Evolutionary conservation across 208 protist species (phyloP).

Genomic region (Plasmodiophora brassicae): DNA sequence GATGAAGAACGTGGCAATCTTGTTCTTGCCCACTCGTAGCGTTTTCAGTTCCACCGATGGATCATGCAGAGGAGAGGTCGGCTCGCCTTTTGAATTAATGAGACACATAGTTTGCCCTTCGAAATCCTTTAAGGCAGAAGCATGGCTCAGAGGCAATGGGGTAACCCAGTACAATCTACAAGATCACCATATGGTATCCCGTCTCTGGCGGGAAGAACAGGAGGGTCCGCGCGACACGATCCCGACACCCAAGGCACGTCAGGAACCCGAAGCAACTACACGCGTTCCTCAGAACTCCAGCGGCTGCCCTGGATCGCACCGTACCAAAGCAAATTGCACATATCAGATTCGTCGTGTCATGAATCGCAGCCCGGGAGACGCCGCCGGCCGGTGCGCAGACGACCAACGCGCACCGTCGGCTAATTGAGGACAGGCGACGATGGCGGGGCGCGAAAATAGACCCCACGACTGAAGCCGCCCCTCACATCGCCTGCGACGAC

Average conservation of each 20-base stretch:
- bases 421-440: too few species aligned
- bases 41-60: neutral
- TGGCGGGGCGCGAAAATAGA: too few species aligned
- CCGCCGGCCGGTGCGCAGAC: too few species aligned
- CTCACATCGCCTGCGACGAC: too few species aligned
- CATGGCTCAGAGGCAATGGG: too few species aligned
- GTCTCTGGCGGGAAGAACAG: conserved; percentile 2
- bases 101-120: neutral
- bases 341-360: too few species aligned
- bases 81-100: neutral
- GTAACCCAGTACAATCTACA: neutral
- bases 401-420: too few species aligned
- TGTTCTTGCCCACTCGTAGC: neutral
- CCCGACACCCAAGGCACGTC: conserved; percentile 24
- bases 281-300: neutral
- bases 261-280: conserved; percentile 23
- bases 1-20: neutral
- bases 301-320: neutral
- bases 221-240: neutral
- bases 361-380: too few species aligned
- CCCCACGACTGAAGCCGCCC: too few species aligned
- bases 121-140: too few species aligned
- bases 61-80: neutral
- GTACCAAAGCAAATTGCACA: neutral
- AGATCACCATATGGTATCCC: neutral